Conservation (phyloP, 495 filamentous ascomycete genomes). For the Penicillium robsamsonii region DNA sequence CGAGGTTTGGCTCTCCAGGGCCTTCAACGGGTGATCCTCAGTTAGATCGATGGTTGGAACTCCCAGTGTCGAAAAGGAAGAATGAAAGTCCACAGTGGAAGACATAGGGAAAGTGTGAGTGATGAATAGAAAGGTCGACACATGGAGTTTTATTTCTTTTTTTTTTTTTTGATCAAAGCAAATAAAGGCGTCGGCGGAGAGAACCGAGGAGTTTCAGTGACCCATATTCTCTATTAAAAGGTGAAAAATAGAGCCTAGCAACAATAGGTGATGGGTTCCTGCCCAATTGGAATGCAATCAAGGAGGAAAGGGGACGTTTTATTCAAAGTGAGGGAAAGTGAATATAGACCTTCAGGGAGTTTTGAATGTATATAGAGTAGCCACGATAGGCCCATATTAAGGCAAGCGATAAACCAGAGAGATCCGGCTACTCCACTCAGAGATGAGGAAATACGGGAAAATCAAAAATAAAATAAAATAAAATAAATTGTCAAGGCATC, state of each 20-base stretch:
- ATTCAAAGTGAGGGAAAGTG: slow-evolving; percentile 14
- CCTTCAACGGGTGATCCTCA: slow-evolving; percentile 17
- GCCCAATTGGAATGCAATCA: slow-evolving; percentile 23
- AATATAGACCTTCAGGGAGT: slow-evolving; percentile 17
- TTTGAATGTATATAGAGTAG: slow-evolving; percentile 30
- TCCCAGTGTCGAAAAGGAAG: slow-evolving; percentile 28
- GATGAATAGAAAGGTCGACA: slow-evolving; percentile 16
- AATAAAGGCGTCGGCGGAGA: slow-evolving; percentile 4
- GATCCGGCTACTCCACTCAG: slow-evolving; percentile 13
- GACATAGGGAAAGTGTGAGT: slow-evolving; percentile 35
- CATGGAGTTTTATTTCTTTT: slow-evolving; percentile 19
- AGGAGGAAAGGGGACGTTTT: slow-evolving; percentile 3
- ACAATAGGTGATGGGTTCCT: background rate
- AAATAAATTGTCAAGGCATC: slow-evolving; percentile 44
- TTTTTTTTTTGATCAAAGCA: slow-evolving; percentile 6
- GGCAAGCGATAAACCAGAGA: slow-evolving; percentile 33
- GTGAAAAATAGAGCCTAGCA: background rate
- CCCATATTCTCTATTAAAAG: slow-evolving; percentile 11
- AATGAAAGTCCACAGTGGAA: slow-evolving; percentile 32
- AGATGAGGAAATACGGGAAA: slow-evolving; percentile 11
- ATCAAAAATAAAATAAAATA: slow-evolving; percentile 21
- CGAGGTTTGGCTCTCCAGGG: slow-evolving; percentile 15
- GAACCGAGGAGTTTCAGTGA: slow-evolving; percentile 13
- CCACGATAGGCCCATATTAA: slow-evolving; percentile 35
- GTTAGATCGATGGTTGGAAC: slow-evolving; percentile 30